A percentile compares a stretch with the other conserved stretches of the same genome.
Conservation (phyloP, 129 eudicot species). For the Flaveria brownii region DNA sequence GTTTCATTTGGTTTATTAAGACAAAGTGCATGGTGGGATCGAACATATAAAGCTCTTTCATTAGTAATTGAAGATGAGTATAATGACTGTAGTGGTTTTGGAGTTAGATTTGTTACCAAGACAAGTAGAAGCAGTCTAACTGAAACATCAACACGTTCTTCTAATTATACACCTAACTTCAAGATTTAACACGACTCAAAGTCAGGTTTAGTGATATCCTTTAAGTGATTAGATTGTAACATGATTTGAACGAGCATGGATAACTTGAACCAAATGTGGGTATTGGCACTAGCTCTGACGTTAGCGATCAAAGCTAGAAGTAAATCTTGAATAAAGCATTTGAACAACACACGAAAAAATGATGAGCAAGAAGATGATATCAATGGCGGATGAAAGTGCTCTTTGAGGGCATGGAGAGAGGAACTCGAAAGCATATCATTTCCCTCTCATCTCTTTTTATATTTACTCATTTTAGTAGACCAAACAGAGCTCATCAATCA, state of each 20-base stretch:
- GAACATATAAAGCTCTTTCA: background rate
- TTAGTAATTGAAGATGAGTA: background rate
- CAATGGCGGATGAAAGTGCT: background rate
- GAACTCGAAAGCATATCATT: too few relatives aligned
- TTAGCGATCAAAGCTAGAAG: conserved; percentile 29
- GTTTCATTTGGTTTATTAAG: conserved; percentile 2
- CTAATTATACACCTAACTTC: background rate
- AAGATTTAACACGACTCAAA: background rate
- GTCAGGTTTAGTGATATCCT: background rate
- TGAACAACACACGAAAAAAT: conserved; percentile 43
- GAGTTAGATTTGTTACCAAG: background rate
- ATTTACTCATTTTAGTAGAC: too few relatives aligned
- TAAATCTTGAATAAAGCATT: conserved; percentile 48
- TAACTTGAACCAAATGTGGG: conserved; percentile 52
- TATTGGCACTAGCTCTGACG: conserved; percentile 20
- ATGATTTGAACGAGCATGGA: conserved; percentile 30
- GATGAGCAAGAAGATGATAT: conserved; percentile 51
- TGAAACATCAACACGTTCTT: background rate
- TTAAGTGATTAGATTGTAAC: background rate
- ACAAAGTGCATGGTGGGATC: background rate
- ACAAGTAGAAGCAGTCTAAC: background rate
- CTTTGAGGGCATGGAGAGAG: too few relatives aligned
- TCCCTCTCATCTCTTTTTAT: too few relatives aligned
- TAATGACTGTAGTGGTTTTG: background rate
- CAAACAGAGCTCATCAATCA: too few relatives aligned